Conservation (phyloP, 768 basidiomycete species). For the Suillus bovinus region DNA sequence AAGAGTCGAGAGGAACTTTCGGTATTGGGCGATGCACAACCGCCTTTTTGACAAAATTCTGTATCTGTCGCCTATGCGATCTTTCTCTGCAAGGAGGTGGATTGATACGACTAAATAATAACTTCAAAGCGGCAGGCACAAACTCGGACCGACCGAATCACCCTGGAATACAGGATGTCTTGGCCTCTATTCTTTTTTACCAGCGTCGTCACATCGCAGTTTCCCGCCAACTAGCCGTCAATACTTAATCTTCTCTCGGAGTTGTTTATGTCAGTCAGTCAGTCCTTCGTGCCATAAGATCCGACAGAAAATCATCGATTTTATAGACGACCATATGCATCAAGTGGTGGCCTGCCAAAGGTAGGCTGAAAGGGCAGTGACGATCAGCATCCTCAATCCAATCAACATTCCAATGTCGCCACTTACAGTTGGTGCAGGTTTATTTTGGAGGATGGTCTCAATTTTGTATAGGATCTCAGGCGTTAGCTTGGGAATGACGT, state of each 20-base stretch:
- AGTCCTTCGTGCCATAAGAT: not conserved
- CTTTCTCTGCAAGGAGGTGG: conserved; percentile 1
- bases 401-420: not conserved
- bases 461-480: conserved; percentile 50
- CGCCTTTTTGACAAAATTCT: not conserved
- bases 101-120: not conserved
- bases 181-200: not conserved
- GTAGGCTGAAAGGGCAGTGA: conserved; percentile 16
- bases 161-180: not conserved
- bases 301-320: not conserved
- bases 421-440: conserved; percentile 31
- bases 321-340: conserved; percentile 26
- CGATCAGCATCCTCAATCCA: not conserved
- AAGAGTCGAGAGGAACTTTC: not conserved
- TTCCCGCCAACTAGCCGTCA: not conserved
- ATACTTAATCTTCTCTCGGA: not conserved
- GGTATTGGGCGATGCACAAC: not conserved
- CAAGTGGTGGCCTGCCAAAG: conserved; percentile 32
- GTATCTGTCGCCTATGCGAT: too few relatives aligned
- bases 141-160: not conserved
- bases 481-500: conserved; percentile 55
- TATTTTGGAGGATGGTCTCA: conserved; percentile 51
- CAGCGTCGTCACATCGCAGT: not conserved
- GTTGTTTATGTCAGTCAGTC: not conserved
- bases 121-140: not conserved